These are phyloP conservation scores for Biscutella laevigata DNA, from an alignment of 441 rosid genomes.

Conservation along the genomic window DNA sequence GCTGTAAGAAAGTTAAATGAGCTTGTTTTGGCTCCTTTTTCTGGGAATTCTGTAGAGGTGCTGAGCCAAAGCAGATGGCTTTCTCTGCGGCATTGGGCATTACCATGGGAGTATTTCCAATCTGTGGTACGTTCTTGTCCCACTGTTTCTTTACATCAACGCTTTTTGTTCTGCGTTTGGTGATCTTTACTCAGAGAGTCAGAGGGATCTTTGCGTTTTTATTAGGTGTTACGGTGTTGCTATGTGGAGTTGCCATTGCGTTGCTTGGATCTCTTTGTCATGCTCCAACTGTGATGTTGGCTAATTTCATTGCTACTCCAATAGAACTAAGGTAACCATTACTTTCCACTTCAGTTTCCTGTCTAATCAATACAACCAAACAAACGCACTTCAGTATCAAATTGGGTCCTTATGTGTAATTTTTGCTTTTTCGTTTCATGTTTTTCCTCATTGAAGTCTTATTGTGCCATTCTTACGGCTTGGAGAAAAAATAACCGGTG, in stretches of 20 bases:
- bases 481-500: conserved; percentile 74
- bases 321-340: conserved; percentile 46
- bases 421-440: conserved; percentile 18
- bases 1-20: background rate
- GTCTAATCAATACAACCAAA: too few relatives aligned
- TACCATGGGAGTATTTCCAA: conserved; percentile 75
- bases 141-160: too few relatives aligned
- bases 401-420: too few relatives aligned
- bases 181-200: too few relatives aligned
- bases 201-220: background rate
- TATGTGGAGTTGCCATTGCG: conserved; percentile 79
- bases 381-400: too few relatives aligned
- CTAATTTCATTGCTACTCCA: conserved; percentile 82
- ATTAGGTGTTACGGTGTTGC: conserved; percentile 75
- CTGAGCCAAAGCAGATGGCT: conserved; percentile 84
- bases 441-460: conserved; percentile 42
- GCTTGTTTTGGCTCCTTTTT: background rate
- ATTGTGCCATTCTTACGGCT: conserved; percentile 88
- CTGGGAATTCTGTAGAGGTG: conserved; percentile 44
- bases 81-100: conserved; percentile 80
- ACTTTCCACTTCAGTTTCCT: too few relatives aligned
- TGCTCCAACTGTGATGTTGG: conserved; percentile 79
- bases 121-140: conserved; percentile 70
- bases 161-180: too few relatives aligned
- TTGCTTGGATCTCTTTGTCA: conserved; percentile 56